Evolutionary conservation across 345 rosid genomes (phyloP).

Genomic region (Barbarea vulgaris): DNA sequence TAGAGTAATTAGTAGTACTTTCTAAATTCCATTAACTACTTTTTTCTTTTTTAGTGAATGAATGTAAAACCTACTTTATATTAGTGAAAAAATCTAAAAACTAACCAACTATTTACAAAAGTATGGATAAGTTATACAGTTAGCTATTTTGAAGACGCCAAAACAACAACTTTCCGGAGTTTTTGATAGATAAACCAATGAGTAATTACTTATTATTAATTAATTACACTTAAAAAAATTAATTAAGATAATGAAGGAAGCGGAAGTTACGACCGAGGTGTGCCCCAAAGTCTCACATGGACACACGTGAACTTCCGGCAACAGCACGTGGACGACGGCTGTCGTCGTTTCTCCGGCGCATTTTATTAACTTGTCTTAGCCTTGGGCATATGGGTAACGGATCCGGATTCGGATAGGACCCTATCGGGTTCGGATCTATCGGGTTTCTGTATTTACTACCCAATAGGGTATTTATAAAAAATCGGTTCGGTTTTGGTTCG

Average conservation of each 20-base stretch:
- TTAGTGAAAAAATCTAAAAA: neutral
- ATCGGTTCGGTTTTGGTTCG: too few species aligned
- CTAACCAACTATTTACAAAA: neutral
- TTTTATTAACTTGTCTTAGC: neutral
- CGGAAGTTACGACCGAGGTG: constrained; percentile 34
- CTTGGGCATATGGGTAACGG: too few species aligned
- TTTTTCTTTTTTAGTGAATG: neutral
- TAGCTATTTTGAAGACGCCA: neutral
- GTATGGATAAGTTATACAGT: neutral
- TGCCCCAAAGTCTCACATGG: constrained; percentile 53
- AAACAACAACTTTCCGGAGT: neutral
- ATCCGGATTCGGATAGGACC: too few species aligned
- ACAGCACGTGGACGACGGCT: constrained; percentile 58
- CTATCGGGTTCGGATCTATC: too few species aligned
- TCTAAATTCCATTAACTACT: neutral
- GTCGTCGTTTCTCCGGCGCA: constrained; percentile 39
- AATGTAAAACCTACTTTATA: neutral
- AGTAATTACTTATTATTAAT: neutral
- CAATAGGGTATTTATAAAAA: too few species aligned
- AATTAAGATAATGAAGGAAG: constrained; percentile 38
- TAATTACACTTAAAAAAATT: constrained; percentile 35
- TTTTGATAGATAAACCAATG: neutral
- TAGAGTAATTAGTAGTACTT: neutral
- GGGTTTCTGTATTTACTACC: too few species aligned
- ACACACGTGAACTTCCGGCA: constrained; percentile 55